Evolutionary conservation across 371 early-diverging fungal species (phyloP), one percentile per base, ranked within the genome.

Genomic region (Circinella minor): DNA sequence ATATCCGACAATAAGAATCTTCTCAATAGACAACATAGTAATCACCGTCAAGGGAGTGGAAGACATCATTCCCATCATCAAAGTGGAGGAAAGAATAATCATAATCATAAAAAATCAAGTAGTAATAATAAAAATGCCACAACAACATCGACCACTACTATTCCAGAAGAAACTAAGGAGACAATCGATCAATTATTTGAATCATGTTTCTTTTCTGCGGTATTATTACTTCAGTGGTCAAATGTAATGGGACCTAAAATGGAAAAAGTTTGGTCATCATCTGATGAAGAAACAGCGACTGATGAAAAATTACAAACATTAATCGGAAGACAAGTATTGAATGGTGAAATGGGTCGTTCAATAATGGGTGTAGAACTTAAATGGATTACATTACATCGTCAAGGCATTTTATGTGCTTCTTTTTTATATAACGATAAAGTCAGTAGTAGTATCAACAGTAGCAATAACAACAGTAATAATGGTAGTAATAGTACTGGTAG

Each of bases 201-300:
- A 27, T 81, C 81, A n/a, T 83, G 84, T 20, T 88, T 88, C 68
- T 88, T 88, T 70, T 82, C 86, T 1, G 84, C 82, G 4, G 84
- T 85, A 46, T 74, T 87, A 71, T 76, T 87, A 20, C 77, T 88
- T 36, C 86, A 86, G 54, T 88, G 89, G 89, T 88, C 89, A 9
- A 87, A 88, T 66, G 74, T 88, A n/a, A 76, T 86, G 10, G 89
- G 89, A 0, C 89, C 89, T 27, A 85, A 87, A 66, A 85, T 86
- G 48, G 86, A 86, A 43, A 87, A 86, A 67, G 81, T 87, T 61
- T 78, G 80, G 78, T 77, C 82, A 2, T 64, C 68, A 20, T 8
- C 51, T 13, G 37, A 54, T 3, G 63, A 68, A 14, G 74, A 36
- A 10, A 76, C 77, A 43, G 61, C 74, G 1, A 27, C 73, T 10